These are phyloP conservation scores for Pseudocercospora vitis DNA, from an alignment of 2,329 filamentous ascomycete species.

Conservation along the genomic window DNA sequence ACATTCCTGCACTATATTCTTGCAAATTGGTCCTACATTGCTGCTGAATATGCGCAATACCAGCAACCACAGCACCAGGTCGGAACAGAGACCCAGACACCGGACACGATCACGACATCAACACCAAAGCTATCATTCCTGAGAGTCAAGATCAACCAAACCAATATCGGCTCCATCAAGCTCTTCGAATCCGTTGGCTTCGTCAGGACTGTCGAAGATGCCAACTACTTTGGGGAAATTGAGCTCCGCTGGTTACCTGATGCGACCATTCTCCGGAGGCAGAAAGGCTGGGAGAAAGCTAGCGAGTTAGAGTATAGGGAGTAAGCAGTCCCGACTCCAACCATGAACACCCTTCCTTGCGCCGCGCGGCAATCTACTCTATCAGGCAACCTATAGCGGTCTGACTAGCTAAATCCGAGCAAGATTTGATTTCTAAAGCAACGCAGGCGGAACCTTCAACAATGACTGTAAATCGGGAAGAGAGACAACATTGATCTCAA, in stretches of 20 bases:
- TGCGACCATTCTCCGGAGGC: slow-evolving; percentile 13
- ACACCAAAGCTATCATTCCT: slow-evolving; percentile 46
- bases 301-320: slow-evolving; percentile 16
- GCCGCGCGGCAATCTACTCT: too few species aligned
- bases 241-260: slow-evolving; percentile 52
- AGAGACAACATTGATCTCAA: too few species aligned
- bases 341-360: too few species aligned
- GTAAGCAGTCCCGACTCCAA: too few species aligned
- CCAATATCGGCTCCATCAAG: slow-evolving; percentile 57
- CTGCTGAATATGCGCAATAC: slow-evolving; percentile 22
- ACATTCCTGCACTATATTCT: slow-evolving; percentile 70
- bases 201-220: slow-evolving; percentile 45
- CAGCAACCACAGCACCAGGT: not conserved
- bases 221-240: slow-evolving; percentile 69
- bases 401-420: too few species aligned
- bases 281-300: slow-evolving; percentile 24
- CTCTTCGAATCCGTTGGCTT: slow-evolving; percentile 65
- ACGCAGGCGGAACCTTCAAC: too few species aligned
- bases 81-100: not conserved
- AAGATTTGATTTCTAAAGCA: too few species aligned
- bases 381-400: too few species aligned
- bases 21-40: slow-evolving; percentile 53
- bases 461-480: too few species aligned
- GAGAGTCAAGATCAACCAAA: slow-evolving; percentile 61
- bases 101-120: not conserved